phyloP scores from a whole-genome alignment of 2,329 filamentous ascomycete species.

The Cladobotryum protrusum region DNA sequence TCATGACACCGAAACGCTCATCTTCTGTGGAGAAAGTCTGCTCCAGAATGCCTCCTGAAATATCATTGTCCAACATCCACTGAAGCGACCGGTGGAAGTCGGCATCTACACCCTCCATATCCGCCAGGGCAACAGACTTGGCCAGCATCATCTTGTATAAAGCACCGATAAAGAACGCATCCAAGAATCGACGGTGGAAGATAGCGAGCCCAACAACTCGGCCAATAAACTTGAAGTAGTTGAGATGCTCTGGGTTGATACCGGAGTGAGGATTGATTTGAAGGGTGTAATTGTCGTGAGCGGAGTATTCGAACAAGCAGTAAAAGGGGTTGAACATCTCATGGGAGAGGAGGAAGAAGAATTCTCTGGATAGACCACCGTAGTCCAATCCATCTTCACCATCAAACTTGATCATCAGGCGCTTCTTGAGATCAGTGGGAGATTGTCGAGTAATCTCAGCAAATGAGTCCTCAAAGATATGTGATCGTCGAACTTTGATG shows the following conservation, averaged over 20 bases:
- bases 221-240: slow-evolving; percentile 99
- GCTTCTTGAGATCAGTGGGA: slow-evolving; percentile 93
- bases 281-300: slow-evolving; percentile 98
- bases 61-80: slow-evolving; percentile 98
- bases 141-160: slow-evolving; percentile 99
- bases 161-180: slow-evolving; percentile 98
- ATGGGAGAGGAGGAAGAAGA: slow-evolving; percentile 98
- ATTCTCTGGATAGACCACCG: slow-evolving; percentile 93
- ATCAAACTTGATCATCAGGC: slow-evolving; percentile 99
- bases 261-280: slow-evolving; percentile 99
- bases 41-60: slow-evolving; percentile 83
- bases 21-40: slow-evolving; percentile 96
- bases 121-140: slow-evolving; percentile 83
- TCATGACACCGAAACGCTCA: slow-evolving; percentile 91
- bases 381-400: slow-evolving; percentile 98
- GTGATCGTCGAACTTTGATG: slow-evolving; percentile 91
- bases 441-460: slow-evolving; percentile 97
- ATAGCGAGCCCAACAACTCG: slow-evolving; percentile 95
- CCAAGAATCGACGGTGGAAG: slow-evolving; percentile 94
- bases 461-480: slow-evolving; percentile 98
- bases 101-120: slow-evolving; percentile 98
- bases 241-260: slow-evolving; percentile 98
- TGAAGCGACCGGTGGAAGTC: slow-evolving; percentile 95
- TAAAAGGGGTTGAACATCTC: slow-evolving; percentile 99
- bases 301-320: slow-evolving; percentile 98